Evolutionary conservation across 176 grass and related monocot genomes (phyloP).

Genomic region (Oryza glumipatula): DNA sequence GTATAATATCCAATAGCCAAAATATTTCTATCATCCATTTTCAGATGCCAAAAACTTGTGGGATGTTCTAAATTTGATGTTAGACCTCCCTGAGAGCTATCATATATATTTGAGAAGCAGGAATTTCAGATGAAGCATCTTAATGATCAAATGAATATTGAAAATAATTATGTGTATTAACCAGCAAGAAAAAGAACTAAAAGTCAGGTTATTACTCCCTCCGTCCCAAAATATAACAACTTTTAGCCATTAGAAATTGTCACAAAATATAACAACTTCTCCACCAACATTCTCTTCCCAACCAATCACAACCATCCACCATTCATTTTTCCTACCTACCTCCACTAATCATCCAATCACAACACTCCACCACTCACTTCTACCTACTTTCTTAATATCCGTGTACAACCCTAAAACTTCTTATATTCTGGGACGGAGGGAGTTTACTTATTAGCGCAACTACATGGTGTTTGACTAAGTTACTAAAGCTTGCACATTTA

Average conservation of each 20-base stretch:
- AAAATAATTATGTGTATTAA: not conserved
- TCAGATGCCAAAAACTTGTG: not conserved
- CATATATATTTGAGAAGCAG: not conserved
- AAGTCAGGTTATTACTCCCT: not conserved
- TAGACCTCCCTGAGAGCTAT: not conserved
- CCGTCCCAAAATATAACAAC: too few relatives aligned
- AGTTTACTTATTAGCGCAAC: not conserved
- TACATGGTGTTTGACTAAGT: not conserved
- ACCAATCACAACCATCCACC: too few relatives aligned
- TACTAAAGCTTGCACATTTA: not conserved
- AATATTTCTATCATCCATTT: constrained; percentile 3
- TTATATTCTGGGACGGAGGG: too few relatives aligned
- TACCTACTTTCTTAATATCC: too few relatives aligned
- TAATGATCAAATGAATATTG: not conserved
- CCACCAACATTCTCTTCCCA: too few relatives aligned
- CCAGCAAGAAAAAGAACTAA: not conserved
- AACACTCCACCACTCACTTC: too few relatives aligned
- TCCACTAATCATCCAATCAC: too few relatives aligned
- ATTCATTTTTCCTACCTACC: too few relatives aligned
- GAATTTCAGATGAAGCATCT: not conserved
- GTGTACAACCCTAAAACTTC: too few relatives aligned
- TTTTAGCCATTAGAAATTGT: too few relatives aligned
- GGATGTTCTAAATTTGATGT: not conserved
- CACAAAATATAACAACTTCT: too few relatives aligned
- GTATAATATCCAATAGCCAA: not conserved